Conservation (phyloP, 139 green algal species). For the Chlorella vulgaris region DNA sequence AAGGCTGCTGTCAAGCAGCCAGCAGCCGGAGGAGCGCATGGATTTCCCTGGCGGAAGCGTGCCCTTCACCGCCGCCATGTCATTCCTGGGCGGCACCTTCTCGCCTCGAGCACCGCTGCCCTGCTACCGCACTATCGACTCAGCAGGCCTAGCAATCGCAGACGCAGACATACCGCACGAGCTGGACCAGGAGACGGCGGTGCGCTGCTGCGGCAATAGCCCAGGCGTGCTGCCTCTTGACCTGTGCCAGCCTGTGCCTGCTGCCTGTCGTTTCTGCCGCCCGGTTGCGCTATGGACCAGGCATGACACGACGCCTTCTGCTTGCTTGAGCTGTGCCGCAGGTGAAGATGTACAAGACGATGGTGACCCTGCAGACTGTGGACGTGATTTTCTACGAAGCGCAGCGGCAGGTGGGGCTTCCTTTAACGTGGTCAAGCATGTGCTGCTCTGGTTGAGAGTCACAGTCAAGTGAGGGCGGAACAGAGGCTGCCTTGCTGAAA, state of each 20-base stretch:
- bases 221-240: no score
- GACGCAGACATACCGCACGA: constrained; percentile 55
- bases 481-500: no score
- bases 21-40: constrained; percentile 8
- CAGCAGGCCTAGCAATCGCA: constrained; percentile 43
- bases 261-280: no score
- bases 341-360: constrained; percentile 61
- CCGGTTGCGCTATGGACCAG: no score
- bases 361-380: constrained; percentile 77
- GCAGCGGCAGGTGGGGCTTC: constrained; percentile 81
- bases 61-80: constrained; percentile 58
- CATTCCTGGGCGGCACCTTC: constrained; percentile 48
- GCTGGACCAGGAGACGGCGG: constrained; percentile 45
- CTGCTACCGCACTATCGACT: constrained; percentile 72
- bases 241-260: no score
- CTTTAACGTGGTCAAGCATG: not conserved
- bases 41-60: constrained; percentile 67
- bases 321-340: not conserved
- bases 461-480: no score
- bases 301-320: not conserved
- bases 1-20: not conserved
- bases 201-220: constrained; percentile 1
- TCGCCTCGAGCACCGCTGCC: constrained; percentile 42
- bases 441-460: no score
- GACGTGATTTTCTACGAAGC: constrained; percentile 94